Percentiles rank a stretch among this genome's conserved stretches.
Conservation (phyloP, 2,329 filamentous ascomycete species). For the Penicillium nordicum region DNA sequence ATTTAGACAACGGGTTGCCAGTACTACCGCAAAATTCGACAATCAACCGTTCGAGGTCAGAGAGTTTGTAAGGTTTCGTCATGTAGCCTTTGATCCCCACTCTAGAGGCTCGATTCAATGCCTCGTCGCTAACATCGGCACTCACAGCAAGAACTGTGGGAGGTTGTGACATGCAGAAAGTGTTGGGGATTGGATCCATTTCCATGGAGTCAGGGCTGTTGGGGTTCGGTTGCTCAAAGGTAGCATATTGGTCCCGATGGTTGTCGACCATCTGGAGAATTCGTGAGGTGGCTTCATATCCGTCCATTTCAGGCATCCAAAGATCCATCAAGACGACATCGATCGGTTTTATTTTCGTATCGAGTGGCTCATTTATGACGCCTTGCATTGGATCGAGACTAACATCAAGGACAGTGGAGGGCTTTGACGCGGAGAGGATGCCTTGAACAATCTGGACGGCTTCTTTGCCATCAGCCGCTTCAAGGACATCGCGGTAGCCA, state of each 20-base stretch:
- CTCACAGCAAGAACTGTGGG: slow-evolving; percentile 60
- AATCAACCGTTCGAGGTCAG: slow-evolving; percentile 61
- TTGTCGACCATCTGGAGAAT: slow-evolving; percentile 56
- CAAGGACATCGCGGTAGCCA: slow-evolving; percentile 60
- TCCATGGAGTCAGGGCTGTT: slow-evolving; percentile 17
- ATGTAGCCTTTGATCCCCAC: slow-evolving; percentile 67
- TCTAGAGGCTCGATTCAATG: slow-evolving; percentile 57
- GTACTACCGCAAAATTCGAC: slow-evolving; percentile 42
- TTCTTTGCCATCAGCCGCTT: slow-evolving; percentile 67
- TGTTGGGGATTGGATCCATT: slow-evolving; percentile 11
- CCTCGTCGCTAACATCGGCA: slow-evolving; percentile 64
- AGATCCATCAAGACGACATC: slow-evolving; percentile 70
- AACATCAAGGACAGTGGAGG: slow-evolving; percentile 17
- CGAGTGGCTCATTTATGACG: slow-evolving; percentile 20
- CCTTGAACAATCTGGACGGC: slow-evolving; percentile 60
- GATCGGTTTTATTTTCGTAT: slow-evolving; percentile 44
- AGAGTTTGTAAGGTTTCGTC: slow-evolving; percentile 64
- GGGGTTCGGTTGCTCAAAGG: slow-evolving; percentile 9
- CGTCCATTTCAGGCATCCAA: slow-evolving; percentile 73
- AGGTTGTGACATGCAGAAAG: slow-evolving; percentile 36
- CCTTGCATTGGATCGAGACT: slow-evolving; percentile 12
- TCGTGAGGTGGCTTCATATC: slow-evolving; percentile 63
- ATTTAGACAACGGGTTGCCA: neutral
- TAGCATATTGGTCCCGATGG: slow-evolving; percentile 25
- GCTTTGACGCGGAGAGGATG: slow-evolving; percentile 32